Base-by-base conservation (phyloP, 2,329 filamentous ascomycete genomes). In the Microdochium trichocladiopsis region DNA sequence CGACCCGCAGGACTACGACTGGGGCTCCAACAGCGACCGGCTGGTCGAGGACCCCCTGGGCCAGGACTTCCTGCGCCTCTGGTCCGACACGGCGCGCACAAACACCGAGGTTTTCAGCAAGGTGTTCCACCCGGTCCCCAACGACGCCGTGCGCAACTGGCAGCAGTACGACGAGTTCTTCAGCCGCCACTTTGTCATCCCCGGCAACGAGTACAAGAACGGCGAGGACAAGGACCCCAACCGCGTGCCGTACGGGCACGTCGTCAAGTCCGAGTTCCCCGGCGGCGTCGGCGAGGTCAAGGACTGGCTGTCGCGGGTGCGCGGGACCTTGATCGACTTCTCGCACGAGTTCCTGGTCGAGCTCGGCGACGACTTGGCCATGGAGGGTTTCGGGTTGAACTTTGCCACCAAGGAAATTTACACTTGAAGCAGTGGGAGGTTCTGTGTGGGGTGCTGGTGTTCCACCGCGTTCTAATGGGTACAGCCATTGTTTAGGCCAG, bases 321-420 rank as follows among this genome's bases (percentile, higher is more conserved):
- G 83, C 55, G 88, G 88, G 2, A 88, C 79, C 9, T 69, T 91
- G 47, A 87, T 96, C 8, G 89, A 96, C 75, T 96, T 96, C 92
- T 90, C 91, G 25, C 74, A 96, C 60, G 76, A 90, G 58, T 96
- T 96, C 73, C 73, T 96, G 66, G 86, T 87, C 61, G 87, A 91
- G 31, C 80, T 82, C 9, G 49, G 50, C 25, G 81, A 90, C 61
- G 91, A 96, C 66, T 85, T 96, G 67, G 93, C 92, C 3, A 86
- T 91, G 76, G 82, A 90, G 60, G 90, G 91, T 0, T 61, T 95
- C 61, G 77, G 79, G 22, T 70, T 91, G 57, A 91, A 92, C 70
- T 76, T 78, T 24, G 68, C 90, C 60, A 91, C 88, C 1, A 80
- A 88, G 61, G 82, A 84, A 61, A 69, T 91, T 36, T 91, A 91